Conservation (phyloP, 768 basidiomycete genomes). For the Chalciporus piperatus region DNA sequence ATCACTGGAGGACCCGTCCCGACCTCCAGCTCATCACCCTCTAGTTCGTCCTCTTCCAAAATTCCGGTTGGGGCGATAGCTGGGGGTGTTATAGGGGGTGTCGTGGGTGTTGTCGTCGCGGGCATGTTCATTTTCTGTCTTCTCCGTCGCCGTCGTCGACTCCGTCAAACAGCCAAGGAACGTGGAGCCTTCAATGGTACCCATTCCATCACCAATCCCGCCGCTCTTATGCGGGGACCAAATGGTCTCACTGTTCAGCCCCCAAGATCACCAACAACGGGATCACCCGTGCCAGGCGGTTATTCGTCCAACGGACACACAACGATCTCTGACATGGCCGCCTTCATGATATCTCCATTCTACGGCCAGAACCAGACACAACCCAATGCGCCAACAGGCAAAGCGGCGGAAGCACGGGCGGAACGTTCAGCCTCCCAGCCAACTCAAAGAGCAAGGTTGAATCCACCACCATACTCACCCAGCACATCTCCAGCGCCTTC, state of each 20-base stretch:
- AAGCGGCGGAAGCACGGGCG: slow-evolving; percentile 2
- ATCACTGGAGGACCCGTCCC: slow-evolving; percentile 16
- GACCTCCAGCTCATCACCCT: slow-evolving; percentile 2
- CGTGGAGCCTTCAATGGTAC: background rate
- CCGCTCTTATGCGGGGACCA: background rate
- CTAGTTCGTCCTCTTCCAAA: slow-evolving; percentile 8
- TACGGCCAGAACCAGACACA: slow-evolving; percentile 2
- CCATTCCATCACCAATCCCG: slow-evolving; percentile 1
- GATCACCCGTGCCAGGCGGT: background rate
- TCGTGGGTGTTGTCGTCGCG: slow-evolving; percentile 13
- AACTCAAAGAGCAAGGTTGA: slow-evolving; percentile 17
- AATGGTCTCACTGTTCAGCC: background rate
- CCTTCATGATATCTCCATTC: slow-evolving; percentile 26
- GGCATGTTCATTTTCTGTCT: slow-evolving; percentile 10
- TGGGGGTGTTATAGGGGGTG: slow-evolving; percentile 22
- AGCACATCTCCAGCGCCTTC: background rate
- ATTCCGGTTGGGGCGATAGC: slow-evolving; percentile 14
- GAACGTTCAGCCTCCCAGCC: slow-evolving; percentile 3
- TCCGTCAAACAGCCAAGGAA: background rate
- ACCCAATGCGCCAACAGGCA: background rate
- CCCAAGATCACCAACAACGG: background rate
- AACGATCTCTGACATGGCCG: slow-evolving; percentile 11
- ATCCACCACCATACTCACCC: slow-evolving; percentile 28
- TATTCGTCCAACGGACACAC: background rate
- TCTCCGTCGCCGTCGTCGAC: slow-evolving; percentile 12